phyloP scores from a whole-genome alignment of 2,329 filamentous ascomycete genomes.

The Colletotrichum sp. region DNA sequence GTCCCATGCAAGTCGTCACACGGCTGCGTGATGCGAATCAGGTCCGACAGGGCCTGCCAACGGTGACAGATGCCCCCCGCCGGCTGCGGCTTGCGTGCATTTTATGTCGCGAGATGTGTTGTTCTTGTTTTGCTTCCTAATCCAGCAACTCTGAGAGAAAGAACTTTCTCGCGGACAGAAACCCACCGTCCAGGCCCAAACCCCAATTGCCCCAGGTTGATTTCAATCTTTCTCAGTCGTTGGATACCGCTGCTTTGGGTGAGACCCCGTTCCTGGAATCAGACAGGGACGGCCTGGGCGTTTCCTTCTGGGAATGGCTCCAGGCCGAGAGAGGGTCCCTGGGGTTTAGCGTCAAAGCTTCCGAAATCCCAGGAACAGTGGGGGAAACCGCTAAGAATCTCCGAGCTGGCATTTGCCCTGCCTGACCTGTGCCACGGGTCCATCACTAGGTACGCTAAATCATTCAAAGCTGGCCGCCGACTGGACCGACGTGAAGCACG shows the following conservation, averaged over 20 bases:
- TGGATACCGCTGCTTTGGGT: not conserved
- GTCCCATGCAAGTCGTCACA: not conserved
- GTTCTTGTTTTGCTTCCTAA: not conserved
- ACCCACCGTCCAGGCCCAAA: not conserved
- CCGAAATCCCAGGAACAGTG: not conserved
- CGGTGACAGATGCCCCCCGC: not conserved
- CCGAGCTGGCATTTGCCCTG: not conserved
- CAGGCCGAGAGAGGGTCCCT: slow-evolving; percentile 3
- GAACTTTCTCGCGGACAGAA: not conserved
- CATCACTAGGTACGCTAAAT: not conserved
- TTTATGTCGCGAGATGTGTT: not conserved
- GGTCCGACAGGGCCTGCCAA: not conserved
- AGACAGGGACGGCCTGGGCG: not conserved
- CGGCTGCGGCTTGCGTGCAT: not conserved
- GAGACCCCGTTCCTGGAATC: not conserved
- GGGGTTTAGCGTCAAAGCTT: slow-evolving; percentile 9
- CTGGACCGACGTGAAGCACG: not conserved
- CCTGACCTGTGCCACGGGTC: not conserved
- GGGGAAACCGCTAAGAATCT: not conserved
- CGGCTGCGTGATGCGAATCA: slow-evolving; percentile 5
- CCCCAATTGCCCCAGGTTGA: not conserved
- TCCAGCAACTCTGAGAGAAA: not conserved
- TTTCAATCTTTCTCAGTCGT: not conserved
- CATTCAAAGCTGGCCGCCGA: not conserved
- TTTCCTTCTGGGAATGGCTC: not conserved